These are phyloP conservation scores for Xylariaceae sp. DNA, from an alignment of 2,329 filamentous ascomycete genomes.

Conservation along the genomic window DNA sequence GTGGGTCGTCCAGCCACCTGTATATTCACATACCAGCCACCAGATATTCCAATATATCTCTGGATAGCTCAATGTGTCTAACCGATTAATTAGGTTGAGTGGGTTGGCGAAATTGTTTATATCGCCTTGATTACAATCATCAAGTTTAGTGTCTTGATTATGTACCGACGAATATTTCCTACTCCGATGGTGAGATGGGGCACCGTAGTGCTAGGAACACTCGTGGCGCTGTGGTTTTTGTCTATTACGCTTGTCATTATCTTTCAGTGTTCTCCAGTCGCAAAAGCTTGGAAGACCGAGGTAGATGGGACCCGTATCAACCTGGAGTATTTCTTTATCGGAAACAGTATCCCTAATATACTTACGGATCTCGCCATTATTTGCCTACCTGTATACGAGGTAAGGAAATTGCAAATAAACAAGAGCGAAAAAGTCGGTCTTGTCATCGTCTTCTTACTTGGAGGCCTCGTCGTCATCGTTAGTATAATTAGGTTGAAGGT, in stretches of 20 bases:
- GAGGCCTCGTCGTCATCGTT: no score
- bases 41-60: no score
- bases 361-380: not conserved
- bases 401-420: not conserved
- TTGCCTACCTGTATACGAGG: not conserved
- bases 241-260: not conserved
- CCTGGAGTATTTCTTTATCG: not conserved
- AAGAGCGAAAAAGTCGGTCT: no score
- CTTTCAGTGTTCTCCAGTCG: not conserved
- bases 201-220: not conserved
- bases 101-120: not conserved
- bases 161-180: not conserved
- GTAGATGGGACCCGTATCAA: not conserved
- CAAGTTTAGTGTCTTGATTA: not conserved
- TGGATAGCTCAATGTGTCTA: no score
- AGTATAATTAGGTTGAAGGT: no score
- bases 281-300: not conserved
- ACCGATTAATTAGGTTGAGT: no score
- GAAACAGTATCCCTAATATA: not conserved
- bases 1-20: no score
- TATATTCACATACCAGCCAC: no score
- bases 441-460: no score
- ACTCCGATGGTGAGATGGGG: not conserved
- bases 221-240: not conserved
- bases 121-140: not conserved